These are phyloP conservation scores for Eucalyptus pauciflora DNA, from an alignment of 345 rosid genomes.

Conservation along the genomic window DNA sequence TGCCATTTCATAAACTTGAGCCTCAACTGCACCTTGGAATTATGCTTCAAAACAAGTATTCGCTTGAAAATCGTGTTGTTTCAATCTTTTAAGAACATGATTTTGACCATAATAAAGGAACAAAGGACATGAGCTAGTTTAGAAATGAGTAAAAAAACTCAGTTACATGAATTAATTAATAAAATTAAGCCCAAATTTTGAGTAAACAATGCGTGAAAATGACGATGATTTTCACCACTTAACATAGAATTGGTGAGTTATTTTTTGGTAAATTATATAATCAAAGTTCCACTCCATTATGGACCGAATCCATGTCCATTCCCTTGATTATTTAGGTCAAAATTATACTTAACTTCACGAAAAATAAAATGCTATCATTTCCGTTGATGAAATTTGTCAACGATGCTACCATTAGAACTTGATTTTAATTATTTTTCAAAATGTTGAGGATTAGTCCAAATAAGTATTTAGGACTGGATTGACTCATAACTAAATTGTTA, in stretches of 20 bases:
- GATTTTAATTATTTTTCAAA: no score
- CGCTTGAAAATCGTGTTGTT: no score
- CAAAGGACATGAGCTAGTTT: not conserved
- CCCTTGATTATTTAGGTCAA: not conserved
- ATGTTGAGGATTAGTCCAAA: not conserved
- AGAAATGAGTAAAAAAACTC: not conserved
- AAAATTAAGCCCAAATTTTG: no score
- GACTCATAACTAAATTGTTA: no score
- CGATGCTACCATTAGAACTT: fast-evolving
- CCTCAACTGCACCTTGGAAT: fast-evolving
- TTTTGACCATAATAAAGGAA: not conserved
- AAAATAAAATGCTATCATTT: not conserved
- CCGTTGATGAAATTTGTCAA: not conserved
- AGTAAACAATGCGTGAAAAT: no score
- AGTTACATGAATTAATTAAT: no score
- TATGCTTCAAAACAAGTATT: no score
- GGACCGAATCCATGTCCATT: not conserved
- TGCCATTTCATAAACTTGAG: fast-evolving
- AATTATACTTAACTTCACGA: not conserved
- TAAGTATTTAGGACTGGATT: fast-evolving
- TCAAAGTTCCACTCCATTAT: not conserved
- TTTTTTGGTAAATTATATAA: not conserved
- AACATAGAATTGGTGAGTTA: not conserved
- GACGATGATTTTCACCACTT: not conserved
- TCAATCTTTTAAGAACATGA: not conserved